These are phyloP conservation scores for Candida sanyaensis DNA, from an alignment of 1,139 yeast species.

Conservation along the genomic window DNA sequence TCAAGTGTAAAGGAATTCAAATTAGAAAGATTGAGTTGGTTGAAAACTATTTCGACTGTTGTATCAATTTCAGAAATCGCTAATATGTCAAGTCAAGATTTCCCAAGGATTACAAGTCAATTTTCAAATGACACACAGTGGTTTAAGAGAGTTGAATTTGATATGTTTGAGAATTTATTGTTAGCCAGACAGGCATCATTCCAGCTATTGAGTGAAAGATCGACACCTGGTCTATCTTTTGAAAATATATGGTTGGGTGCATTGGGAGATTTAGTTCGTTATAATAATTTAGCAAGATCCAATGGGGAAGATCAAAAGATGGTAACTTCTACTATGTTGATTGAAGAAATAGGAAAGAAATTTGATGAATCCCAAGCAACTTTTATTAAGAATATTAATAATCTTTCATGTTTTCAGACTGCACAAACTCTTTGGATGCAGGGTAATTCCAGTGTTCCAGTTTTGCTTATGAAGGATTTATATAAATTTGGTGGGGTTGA, in stretches of 20 bases:
- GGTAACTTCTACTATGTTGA: slow-evolving; percentile 48
- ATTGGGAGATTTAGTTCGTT: slow-evolving; percentile 41
- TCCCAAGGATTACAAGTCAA: slow-evolving; percentile 5
- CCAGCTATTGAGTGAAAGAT: slow-evolving; percentile 23
- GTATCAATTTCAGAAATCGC: slow-evolving; percentile 13
- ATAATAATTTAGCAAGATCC: slow-evolving; percentile 40
- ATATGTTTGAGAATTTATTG: slow-evolving; percentile 40
- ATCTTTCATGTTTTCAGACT: slow-evolving; percentile 45
- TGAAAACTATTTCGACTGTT: slow-evolving; percentile 39
- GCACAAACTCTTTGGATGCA: slow-evolving; percentile 64
- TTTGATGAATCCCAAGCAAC: slow-evolving; percentile 11
- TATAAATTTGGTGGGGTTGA: slow-evolving; percentile 18
- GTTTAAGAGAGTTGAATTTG: slow-evolving; percentile 36
- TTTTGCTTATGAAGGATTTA: slow-evolving; percentile 45
- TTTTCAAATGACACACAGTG: slow-evolving; percentile 28
- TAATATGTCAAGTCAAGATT: background rate
- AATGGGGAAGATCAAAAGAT: slow-evolving; percentile 45
- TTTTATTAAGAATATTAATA: slow-evolving; percentile 16
- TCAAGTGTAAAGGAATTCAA: slow-evolving; percentile 20
- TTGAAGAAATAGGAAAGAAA: slow-evolving; percentile 38
- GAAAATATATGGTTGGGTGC: slow-evolving; percentile 27
- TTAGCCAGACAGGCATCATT: slow-evolving; percentile 38
- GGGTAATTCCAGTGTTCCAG: slow-evolving; percentile 55
- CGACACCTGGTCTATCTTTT: background rate
- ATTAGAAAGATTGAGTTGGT: slow-evolving; percentile 24